phyloP scores from a whole-genome alignment of 1,284 basidiomycete genomes.

The Amylostereum chailletii region DNA sequence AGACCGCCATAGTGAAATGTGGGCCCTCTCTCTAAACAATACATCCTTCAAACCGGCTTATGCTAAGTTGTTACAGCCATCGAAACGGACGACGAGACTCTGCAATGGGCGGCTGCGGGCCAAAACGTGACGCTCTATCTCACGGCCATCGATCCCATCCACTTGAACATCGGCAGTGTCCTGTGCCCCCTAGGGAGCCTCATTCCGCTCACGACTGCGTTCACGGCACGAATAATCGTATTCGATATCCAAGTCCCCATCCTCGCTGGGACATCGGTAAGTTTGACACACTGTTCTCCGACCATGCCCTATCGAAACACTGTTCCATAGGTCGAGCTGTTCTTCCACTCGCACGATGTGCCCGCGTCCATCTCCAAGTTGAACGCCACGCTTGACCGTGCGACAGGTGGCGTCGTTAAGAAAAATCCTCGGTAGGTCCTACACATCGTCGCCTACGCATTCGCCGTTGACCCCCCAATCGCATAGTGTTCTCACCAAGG shows the following conservation, averaged over 20 bases:
- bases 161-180: constrained; percentile 84
- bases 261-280: constrained; percentile 76
- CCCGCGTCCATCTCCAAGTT: constrained; percentile 84
- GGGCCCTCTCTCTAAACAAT: constrained; percentile 11
- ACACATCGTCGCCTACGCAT: not conserved
- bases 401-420: constrained; percentile 70
- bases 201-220: constrained; percentile 70
- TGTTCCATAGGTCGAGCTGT: constrained; percentile 69
- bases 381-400: constrained; percentile 68
- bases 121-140: constrained; percentile 84
- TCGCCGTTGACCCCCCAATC: not conserved
- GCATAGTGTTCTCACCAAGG: constrained; percentile 74
- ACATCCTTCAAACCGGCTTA: constrained; percentile 1
- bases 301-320: not conserved
- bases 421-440: constrained; percentile 66
- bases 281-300: constrained; percentile 12
- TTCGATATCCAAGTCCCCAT: constrained; percentile 92
- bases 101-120: constrained; percentile 87
- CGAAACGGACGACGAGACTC: constrained; percentile 72
- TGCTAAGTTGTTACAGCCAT: constrained; percentile 52
- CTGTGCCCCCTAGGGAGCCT: constrained; percentile 69
- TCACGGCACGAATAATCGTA: constrained; percentile 85
- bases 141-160: constrained; percentile 77
- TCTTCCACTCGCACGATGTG: constrained; percentile 90
- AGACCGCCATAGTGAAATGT: constrained; percentile 81